phyloP scores from a whole-genome alignment of 208 protist species.

The Phytomonas sp. region DNA sequence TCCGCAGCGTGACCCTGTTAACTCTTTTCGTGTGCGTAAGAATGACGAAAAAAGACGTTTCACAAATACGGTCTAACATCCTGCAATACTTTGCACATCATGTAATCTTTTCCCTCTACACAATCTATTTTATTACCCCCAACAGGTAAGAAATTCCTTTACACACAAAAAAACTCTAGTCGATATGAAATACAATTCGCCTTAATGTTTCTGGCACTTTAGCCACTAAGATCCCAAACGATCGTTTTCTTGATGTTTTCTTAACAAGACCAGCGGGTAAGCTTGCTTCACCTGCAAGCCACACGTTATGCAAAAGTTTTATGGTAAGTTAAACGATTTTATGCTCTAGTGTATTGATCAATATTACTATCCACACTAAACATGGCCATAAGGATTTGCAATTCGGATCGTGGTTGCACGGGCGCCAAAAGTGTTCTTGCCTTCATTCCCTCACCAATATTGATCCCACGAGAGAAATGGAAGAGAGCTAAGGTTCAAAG shows the following conservation, averaged over 20 bases:
- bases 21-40: neutral
- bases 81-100: neutral
- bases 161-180: neutral
- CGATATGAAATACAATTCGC: conserved; percentile 3
- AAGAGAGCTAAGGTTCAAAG: too few species aligned
- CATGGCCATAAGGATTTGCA: neutral
- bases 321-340: neutral
- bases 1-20: neutral
- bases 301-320: neutral
- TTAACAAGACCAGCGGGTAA: neutral
- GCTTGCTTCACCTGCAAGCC: neutral
- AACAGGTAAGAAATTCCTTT: neutral
- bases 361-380: neutral
- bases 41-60: neutral
- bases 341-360: neutral
- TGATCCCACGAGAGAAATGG: too few species aligned
- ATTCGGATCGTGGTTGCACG: neutral
- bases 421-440: too few species aligned
- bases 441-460: too few species aligned
- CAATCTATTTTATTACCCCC: neutral
- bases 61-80: neutral
- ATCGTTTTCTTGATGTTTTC: conserved; percentile 3
- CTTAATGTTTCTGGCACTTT: neutral
- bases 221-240: neutral
- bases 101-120: neutral